A percentile compares a stretch with the other conserved stretches of the same genome.
Evolutionary conservation across 2,329 filamentous ascomycete species (phyloP).

Genomic region (Alternaria sp.): DNA sequence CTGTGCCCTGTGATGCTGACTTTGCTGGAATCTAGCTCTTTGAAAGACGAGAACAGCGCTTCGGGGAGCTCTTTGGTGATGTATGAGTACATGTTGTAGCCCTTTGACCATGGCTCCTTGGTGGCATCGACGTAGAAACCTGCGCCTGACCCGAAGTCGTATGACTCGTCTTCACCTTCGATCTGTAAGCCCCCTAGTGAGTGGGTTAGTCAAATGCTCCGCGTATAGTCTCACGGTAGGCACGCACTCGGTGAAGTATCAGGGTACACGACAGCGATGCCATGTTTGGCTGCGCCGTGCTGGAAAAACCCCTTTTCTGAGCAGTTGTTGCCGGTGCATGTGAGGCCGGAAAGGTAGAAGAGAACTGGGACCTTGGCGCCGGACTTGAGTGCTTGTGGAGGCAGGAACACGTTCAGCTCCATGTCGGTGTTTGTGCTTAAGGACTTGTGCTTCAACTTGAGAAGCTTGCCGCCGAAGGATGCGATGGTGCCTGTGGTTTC

Average conservation of each 20-base stretch:
- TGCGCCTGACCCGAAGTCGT: slow-evolving; percentile 90
- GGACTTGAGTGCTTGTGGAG: slow-evolving; percentile 68
- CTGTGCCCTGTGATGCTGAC: slow-evolving; percentile 92
- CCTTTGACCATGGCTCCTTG: slow-evolving; percentile 71
- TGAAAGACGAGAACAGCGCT: slow-evolving; percentile 74
- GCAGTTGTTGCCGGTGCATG: slow-evolving; percentile 87
- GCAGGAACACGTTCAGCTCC: slow-evolving; percentile 91
- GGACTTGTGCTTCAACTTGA: slow-evolving; percentile 90
- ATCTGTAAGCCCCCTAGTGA: slow-evolving; percentile 73
- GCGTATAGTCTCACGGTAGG: not conserved
- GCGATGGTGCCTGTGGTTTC: slow-evolving; percentile 87
- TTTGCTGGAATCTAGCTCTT: slow-evolving; percentile 70
- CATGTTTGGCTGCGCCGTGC: slow-evolving; percentile 75
- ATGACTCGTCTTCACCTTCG: slow-evolving; percentile 83
- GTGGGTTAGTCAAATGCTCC: slow-evolving; percentile 20
- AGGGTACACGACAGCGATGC: slow-evolving; percentile 92
- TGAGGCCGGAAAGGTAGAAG: slow-evolving; percentile 92
- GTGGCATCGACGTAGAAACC: slow-evolving; percentile 95
- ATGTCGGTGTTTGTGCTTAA: slow-evolving; percentile 82
- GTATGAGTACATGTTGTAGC: slow-evolving; percentile 97
- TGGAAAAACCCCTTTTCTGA: slow-evolving; percentile 89
- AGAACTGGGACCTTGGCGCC: slow-evolving; percentile 77
- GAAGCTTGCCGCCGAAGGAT: slow-evolving; percentile 90
- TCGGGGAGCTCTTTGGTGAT: slow-evolving; percentile 85
- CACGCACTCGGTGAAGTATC: slow-evolving; percentile 86